These are phyloP conservation scores for Brassica incana DNA, from an alignment of 345 rosid species.

Conservation along the genomic window DNA sequence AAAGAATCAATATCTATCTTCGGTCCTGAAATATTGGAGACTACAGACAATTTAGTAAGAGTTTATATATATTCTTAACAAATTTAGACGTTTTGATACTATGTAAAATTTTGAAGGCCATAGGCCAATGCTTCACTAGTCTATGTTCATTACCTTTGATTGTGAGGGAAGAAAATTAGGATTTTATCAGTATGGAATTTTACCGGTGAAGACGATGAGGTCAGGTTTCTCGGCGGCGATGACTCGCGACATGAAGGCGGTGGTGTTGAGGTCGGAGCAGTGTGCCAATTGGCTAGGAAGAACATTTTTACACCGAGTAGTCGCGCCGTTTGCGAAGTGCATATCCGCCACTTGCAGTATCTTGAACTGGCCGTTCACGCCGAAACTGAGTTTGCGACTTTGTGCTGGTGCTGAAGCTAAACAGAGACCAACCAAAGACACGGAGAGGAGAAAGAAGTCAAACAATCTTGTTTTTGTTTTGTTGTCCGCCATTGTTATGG, in stretches of 20 bases:
- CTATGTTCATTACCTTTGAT: too few relatives aligned
- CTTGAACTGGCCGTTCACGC: slow-evolving; percentile 62
- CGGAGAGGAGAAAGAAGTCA: slow-evolving; percentile 6
- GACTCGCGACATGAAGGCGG: slow-evolving; percentile 63
- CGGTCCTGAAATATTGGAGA: too few relatives aligned
- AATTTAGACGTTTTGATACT: too few relatives aligned
- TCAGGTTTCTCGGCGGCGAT: slow-evolving; percentile 85
- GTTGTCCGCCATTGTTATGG: slow-evolving; percentile 22
- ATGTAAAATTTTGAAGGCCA: too few relatives aligned
- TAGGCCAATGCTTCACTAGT: too few relatives aligned
- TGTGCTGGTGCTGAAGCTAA: slow-evolving; percentile 19
- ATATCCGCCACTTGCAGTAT: slow-evolving; percentile 91
- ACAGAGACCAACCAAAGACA: slow-evolving; percentile 23
- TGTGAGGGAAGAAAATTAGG: not conserved
- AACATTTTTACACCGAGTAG: slow-evolving; percentile 57
- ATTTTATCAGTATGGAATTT: not conserved
- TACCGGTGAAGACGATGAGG: slow-evolving; percentile 91
- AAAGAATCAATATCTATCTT: too few relatives aligned
- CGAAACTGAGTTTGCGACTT: slow-evolving; percentile 52
- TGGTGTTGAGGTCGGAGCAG: slow-evolving; percentile 91
- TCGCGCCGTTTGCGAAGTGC: slow-evolving; percentile 81
- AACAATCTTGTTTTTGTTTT: not conserved
- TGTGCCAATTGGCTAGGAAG: slow-evolving; percentile 46
- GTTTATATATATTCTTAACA: too few relatives aligned
- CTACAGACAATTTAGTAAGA: too few relatives aligned